Evolutionary conservation across 2,329 filamentous ascomycete genomes (phyloP).

Genomic region (Colletotrichum sp.): DNA sequence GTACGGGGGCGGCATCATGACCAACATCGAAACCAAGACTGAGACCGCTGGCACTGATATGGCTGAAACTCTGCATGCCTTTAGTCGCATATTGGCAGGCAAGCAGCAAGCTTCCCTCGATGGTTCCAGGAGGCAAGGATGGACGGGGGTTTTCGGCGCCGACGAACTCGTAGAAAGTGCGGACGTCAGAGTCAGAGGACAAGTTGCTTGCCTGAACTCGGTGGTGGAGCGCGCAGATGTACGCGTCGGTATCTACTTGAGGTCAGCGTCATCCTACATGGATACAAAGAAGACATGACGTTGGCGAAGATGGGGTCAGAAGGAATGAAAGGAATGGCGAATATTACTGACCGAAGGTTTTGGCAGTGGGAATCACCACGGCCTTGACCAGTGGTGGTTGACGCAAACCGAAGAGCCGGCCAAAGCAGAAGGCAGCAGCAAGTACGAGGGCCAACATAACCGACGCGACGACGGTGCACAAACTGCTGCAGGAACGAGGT

Average conservation of each 20-base stretch:
- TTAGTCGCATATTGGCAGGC: not conserved
- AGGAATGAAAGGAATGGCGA: not conserved
- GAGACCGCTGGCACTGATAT: too few relatives aligned
- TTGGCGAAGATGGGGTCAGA: not conserved
- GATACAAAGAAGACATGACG: not conserved
- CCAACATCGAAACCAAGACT: too few relatives aligned
- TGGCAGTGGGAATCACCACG: not conserved
- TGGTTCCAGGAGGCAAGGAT: not conserved
- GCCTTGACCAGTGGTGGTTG: not conserved
- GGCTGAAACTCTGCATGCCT: not conserved
- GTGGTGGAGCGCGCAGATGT: not conserved
- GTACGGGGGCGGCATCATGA: too few relatives aligned
- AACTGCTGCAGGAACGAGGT: not conserved
- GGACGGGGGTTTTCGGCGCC: not conserved
- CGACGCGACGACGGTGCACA: not conserved
- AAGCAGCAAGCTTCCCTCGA: not conserved
- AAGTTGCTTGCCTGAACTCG: not conserved
- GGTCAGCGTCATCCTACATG: not conserved
- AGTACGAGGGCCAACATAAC: not conserved
- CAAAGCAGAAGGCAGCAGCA: not conserved
- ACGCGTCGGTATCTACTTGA: not conserved
- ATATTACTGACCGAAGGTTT: not conserved
- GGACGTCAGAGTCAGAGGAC: not conserved
- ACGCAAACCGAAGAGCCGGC: not conserved
- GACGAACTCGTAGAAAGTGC: not conserved